Evolutionary conservation across 371 early-diverging fungal species (phyloP), one percentile per base, ranked within the genome.

Genomic region (Zopfochytrium polystomum): DNA sequence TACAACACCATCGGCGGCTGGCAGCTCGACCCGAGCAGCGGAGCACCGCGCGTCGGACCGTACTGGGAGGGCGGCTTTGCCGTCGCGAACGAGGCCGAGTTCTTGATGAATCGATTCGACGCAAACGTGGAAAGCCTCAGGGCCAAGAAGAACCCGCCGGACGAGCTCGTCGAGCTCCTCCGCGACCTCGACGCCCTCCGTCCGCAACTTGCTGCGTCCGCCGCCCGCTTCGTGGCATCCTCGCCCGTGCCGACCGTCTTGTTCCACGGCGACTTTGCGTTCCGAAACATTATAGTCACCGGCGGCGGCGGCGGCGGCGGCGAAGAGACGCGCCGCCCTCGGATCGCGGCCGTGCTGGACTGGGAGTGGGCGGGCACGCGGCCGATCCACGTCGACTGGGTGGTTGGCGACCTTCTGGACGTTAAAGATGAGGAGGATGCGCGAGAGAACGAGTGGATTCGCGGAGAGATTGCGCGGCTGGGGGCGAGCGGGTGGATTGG

Each of bases 321-420:
- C 7, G 5, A 42, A 30, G 18, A 30, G 18, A 26, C 27, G 26
- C 32, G 20, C 4, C 20, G 47, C 11, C n/a, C 35, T 13, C 15
- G 32, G 6, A 25, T 59, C 20, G 26, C 31, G 3, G 30, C 25
- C 20, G 23, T 62, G 18, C 44, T 62, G 43, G 62, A 62, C 25
- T 62, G 62, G 62, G 62, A 62, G 38, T 62, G 62, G 62, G 45
- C 48, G n/a, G 56, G 62, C 1, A 55, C 62, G 0, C 31, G 45
- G 31, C 56, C 56, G 13, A 20, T 6, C 18, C 54, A 27, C 18
- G 11, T 43, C 25, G 62, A 62, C 3, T 42, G 29, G 43, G 9
- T 43, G 1, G n/a, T n/a, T n/a, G 43, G 45, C 1, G 46, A 55
- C n/a, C 30, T 45, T 34, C 25, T 62, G 31, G 62, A 62, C 22